A percentile compares a stretch with the other conserved stretches of the same genome.
Evolutionary conservation across 495 filamentous ascomycete species (phyloP).

Genomic region (Neurospora cerealis): DNA sequence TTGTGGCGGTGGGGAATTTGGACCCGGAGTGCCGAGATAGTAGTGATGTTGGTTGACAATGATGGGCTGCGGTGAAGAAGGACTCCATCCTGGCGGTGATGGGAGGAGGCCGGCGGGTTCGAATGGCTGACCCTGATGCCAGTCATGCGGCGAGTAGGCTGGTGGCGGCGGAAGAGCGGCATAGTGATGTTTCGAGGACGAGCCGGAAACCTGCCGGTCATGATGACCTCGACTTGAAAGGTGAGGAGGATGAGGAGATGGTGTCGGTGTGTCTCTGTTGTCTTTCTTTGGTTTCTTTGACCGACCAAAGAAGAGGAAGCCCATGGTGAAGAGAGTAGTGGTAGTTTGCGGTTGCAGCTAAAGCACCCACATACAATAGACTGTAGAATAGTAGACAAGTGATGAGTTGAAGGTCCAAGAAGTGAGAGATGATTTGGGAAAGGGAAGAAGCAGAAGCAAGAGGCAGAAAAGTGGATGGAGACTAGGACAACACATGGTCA

Average conservation of each 20-base stretch:
- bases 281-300: conserved; percentile 28
- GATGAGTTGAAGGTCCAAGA: not conserved
- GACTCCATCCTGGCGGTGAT: conserved; percentile 25
- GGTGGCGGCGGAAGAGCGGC: conserved; percentile 7
- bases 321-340: conserved; percentile 23
- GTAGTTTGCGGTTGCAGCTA: not conserved
- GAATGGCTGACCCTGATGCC: conserved; percentile 15
- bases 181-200: conserved; percentile 4
- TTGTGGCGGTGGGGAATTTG: conserved; percentile 12
- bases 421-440: not conserved
- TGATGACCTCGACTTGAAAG: not conserved
- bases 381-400: not conserved
- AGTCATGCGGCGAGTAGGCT: conserved; percentile 10
- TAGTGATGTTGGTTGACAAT: conserved; percentile 42
- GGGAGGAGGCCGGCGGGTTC: conserved; percentile 27
- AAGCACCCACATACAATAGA: not conserved
- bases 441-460: not conserved
- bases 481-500: not conserved
- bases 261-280: conserved; percentile 2
- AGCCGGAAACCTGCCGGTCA: not conserved
- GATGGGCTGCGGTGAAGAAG: conserved; percentile 24
- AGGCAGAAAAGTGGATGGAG: not conserved
- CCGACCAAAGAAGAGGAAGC: conserved; percentile 37
- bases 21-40: conserved; percentile 25
- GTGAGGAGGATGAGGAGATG: conserved; percentile 8